Conservation (phyloP, 2,329 filamentous ascomycete genomes). For the Lecanosticta acicola region DNA sequence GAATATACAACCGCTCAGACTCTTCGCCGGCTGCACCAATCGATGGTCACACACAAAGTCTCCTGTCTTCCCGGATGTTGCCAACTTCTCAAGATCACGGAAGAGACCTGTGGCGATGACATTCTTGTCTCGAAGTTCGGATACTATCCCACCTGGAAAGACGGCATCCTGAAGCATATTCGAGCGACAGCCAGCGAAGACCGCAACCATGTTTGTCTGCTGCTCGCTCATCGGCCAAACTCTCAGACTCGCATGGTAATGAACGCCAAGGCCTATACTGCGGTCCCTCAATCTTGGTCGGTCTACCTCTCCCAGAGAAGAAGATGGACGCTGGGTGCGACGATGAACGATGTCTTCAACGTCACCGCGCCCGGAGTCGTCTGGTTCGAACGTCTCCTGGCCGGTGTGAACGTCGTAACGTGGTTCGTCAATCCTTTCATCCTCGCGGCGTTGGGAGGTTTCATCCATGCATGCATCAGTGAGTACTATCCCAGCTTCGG, state of each 20-base stretch:
- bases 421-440: conserved; percentile 6
- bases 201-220: not conserved
- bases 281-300: not conserved
- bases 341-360: conserved; percentile 2
- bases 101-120: not conserved
- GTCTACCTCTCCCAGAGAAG: conserved; percentile 2
- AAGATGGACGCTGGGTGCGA: conserved; percentile 3
- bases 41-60: conserved; percentile 1
- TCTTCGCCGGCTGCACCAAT: conserved; percentile 1
- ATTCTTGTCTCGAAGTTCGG: not conserved
- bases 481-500: not conserved
- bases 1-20: conserved; percentile 2
- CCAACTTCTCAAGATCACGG: not conserved
- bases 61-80: conserved; percentile 1
- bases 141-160: not conserved
- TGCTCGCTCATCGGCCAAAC: not conserved
- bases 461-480: not conserved
- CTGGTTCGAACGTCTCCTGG: conserved; percentile 3
- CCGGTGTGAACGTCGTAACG: conserved; percentile 1
- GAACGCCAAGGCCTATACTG: conserved; percentile 1
- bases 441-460: conserved; percentile 1
- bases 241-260: not conserved
- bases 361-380: conserved; percentile 1
- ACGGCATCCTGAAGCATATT: conserved; percentile 1
- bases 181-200: not conserved